Evolutionary conservation across 2,329 filamentous ascomycete species (phyloP).

Genomic region (Penicillium concentricum): DNA sequence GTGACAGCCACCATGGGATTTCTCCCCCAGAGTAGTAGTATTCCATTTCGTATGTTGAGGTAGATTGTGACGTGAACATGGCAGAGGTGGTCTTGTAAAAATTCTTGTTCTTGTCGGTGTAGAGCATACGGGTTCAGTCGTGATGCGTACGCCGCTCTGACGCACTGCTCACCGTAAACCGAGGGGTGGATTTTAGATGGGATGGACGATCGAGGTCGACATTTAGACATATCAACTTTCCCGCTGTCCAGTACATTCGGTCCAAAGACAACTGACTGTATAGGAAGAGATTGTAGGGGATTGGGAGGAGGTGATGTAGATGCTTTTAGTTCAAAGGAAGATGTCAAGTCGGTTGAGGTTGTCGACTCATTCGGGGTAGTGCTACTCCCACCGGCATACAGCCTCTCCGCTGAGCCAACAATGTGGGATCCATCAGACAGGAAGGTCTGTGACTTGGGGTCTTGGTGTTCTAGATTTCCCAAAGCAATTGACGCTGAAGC

Average conservation of each 20-base stretch:
- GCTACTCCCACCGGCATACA: slow-evolving; percentile 18
- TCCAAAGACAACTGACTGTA: slow-evolving; percentile 15
- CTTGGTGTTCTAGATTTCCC: not conserved
- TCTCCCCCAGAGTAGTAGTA: slow-evolving; percentile 82
- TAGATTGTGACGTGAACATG: slow-evolving; percentile 91
- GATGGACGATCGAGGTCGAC: slow-evolving; percentile 78
- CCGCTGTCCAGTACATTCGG: slow-evolving; percentile 25
- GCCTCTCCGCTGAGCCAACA: slow-evolving; percentile 1
- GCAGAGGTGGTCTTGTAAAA: slow-evolving; percentile 79
- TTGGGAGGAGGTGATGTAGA: slow-evolving; percentile 28
- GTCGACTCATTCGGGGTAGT: slow-evolving; percentile 29
- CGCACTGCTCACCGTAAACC: slow-evolving; percentile 88
- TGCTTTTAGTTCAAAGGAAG: slow-evolving; percentile 23
- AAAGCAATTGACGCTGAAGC: slow-evolving; percentile 1
- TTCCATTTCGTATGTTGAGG: slow-evolving; percentile 92
- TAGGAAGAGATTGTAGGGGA: slow-evolving; percentile 13
- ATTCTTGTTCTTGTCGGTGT: slow-evolving; percentile 77
- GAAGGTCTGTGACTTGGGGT: not conserved
- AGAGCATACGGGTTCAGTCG: slow-evolving; percentile 85
- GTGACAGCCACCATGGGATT: slow-evolving; percentile 82
- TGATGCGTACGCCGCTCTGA: slow-evolving; percentile 84
- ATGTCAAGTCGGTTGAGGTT: slow-evolving; percentile 27
- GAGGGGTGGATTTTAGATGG: slow-evolving; percentile 68
- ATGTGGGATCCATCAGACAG: slow-evolving; percentile 3
- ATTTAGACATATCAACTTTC: slow-evolving; percentile 45